Base-by-base conservation (phyloP, 2,329 filamentous ascomycete species). In the Fusarium ambrosium region DNA sequence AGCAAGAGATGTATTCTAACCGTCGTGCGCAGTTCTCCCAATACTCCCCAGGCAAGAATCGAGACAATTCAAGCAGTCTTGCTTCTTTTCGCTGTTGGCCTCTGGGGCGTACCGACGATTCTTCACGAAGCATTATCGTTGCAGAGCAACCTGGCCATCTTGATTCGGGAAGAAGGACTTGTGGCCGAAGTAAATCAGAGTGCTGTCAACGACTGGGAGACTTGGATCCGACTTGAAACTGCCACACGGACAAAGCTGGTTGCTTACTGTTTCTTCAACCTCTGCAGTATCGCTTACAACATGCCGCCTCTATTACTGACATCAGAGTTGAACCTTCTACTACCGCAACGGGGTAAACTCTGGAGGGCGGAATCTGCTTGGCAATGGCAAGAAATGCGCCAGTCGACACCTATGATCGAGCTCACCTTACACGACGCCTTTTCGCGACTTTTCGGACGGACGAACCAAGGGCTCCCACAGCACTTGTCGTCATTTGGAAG, bases 31-130 rank as follows among this genome's bases (percentile, higher is more conserved):
- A 90, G 89, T 77, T 89, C 89, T 14, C 86, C 89, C 1, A 92
- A 91, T 67, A 90, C 88, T 0, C 88, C 89, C 0, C 88, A 90
- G 75, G 87, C 89, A 4, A 85, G 89, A 0, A 85, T 93, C 53
- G 91, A 93, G 78, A 93, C 90, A 0, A 92, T 92, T 4, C 91
- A 93, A 76, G 88, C 91, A 4, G 84, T 93, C 2, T 81, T 93
- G 0, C 80, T 93, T 1, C 85, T 92, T 6, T 91, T 91, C 72
- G 88, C 89, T 0, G 86, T 91, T 10, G 90, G 89, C 0, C 85
- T 91, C 7, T 92, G 90, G 90, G 89, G 89, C 2, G 88, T 88
- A 34, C 90, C 90, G 70, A 87, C 88, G 1, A 90, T 91, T 39
- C 81, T 91, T 8, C 87, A 90, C 64, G 90, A 92, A 70, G 88